Evolutionary conservation across 352 stramenopile species (phyloP).

Genomic region (Phytophthora lateralis): DNA sequence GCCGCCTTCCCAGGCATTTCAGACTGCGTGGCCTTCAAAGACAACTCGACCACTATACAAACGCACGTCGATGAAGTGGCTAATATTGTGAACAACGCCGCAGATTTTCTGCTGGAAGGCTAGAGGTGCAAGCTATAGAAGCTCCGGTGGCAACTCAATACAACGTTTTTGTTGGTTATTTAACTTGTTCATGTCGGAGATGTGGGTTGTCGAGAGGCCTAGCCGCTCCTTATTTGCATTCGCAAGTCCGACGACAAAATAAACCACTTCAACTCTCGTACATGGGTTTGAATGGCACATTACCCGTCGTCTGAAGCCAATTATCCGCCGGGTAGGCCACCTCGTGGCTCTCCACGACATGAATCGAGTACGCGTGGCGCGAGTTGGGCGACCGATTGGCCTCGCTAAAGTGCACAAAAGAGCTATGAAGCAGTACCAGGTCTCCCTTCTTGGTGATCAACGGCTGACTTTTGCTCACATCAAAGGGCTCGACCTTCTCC

Average conservation of each 20-base stretch:
- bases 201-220: no score
- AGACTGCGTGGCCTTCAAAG: slow-evolving; percentile 1
- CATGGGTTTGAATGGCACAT: slow-evolving; percentile 66
- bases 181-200: no score
- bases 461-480: slow-evolving; percentile 59
- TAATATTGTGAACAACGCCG: slow-evolving; percentile 13
- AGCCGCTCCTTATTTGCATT: no score
- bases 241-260: no score
- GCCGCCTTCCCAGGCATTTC: neutral
- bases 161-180: no score
- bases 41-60: slow-evolving; percentile 9
- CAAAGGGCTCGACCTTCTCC: slow-evolving; percentile 53
- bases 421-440: slow-evolving; percentile 92
- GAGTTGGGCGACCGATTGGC: slow-evolving; percentile 90
- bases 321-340: slow-evolving; percentile 90
- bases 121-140: neutral
- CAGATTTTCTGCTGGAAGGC: slow-evolving; percentile 19
- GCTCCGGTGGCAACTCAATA: no score
- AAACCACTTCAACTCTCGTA: slow-evolving; percentile 43
- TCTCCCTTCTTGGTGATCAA: slow-evolving; percentile 93
- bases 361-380: slow-evolving; percentile 96
- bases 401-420: slow-evolving; percentile 95
- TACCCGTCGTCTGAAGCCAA: slow-evolving; percentile 93
- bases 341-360: slow-evolving; percentile 93
- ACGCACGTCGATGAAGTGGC: neutral